Base-by-base conservation (phyloP, 257 asterid genomes). In the Phtheirospermum japonicum region DNA sequence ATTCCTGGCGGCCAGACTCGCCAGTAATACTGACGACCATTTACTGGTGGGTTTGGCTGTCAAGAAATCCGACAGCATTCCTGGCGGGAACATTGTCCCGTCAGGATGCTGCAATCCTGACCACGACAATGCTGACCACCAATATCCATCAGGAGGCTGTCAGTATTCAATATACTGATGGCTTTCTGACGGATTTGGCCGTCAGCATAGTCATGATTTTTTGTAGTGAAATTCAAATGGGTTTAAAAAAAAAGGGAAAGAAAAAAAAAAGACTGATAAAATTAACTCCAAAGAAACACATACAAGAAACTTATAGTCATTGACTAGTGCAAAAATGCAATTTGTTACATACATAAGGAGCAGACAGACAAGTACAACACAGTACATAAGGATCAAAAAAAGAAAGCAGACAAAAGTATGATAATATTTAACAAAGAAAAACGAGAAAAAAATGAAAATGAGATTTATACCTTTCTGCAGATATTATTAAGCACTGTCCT, bases 391-490 rank as follows among this genome's bases (percentile, higher is more conserved):
- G 13, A 50, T 9, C 30, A 1, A n/a, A 58, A 42, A 33, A 33
- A 26, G 13, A 9, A 40, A 50, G 0, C 56, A 57, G 23, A 42
- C 54, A 51, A 55, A 56, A 40, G 32, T 2, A 54, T 8, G 12
- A 17, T 49, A 49, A 9, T 20, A 50, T 20, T 50, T 3, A 32
- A 50, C 6, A 50, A 18, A 50, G 4, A 23, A 9, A 9, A 9
- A 50, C 57, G 9, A 50, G 28, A 10, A 50, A 18, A 4, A n/a
- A n/a, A n/a, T n/a, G n/a, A n/a, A n/a, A 6, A 50, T 7, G 18
- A 50, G 18, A 9, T 9, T 18, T 3, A 5, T 65, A 74, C 79
- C 79, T 71, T 68, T 59, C 39, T 17, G 54, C 65, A 42, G 30
- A 64, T 23, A 28, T 16, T 11, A 14, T n/a, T 14, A 69, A 45